Base-by-base conservation (phyloP, 805 yeast genomes). In the Yarrowia sp. region DNA sequence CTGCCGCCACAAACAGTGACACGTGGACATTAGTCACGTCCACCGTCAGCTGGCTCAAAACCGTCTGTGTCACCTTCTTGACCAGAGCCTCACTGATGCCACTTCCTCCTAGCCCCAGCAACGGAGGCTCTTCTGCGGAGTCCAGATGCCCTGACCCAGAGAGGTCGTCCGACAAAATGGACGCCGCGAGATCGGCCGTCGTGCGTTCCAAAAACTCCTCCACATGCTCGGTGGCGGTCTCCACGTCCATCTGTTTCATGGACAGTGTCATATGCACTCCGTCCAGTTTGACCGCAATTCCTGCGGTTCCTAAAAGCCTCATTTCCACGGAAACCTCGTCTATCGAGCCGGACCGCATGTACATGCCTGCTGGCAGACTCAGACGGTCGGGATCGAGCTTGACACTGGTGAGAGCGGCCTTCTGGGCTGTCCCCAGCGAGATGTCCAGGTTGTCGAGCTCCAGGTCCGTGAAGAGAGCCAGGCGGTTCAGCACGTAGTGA, bases 361-460 rank as follows among this genome's bases (percentile, higher is more conserved):
- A 90, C 74, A 65, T 72, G 1, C 90, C 89, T 0, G 93, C 93
- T 2, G 88, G 71, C 6, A 65, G 26, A 66, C 80, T 79, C 46
- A 90, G 78, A 65, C 85, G 87, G 32, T 87, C 90, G 0, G 90
- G 85, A 71, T 89, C 93, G 30, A 92, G 75, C 56, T 85, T 81
- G 10, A 92, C 83, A 73, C 90, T 87, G 49, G 83, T 81, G 17
- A 83, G 70, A 5, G 70, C 46, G 21, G 75, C 67, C 43, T 67
- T 68, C 16, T 74, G 76, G 64, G 79, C 81, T 4, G 86, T 78
- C 0, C 90, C 89, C 21, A 90, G 76, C 5, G 96, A 86, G 0
- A 92, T 91, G 71, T 91, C 95, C 62, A 92, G 74, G 71, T 91
- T 88, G 19, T 91, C 88, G 19, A 91, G 78, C 73, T 92, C 96